A percentile compares a stretch with the other conserved stretches of the same genome.
Evolutionary conservation across 176 grass and related monocot species (phyloP).

Genomic region (Leersia perrieri): DNA sequence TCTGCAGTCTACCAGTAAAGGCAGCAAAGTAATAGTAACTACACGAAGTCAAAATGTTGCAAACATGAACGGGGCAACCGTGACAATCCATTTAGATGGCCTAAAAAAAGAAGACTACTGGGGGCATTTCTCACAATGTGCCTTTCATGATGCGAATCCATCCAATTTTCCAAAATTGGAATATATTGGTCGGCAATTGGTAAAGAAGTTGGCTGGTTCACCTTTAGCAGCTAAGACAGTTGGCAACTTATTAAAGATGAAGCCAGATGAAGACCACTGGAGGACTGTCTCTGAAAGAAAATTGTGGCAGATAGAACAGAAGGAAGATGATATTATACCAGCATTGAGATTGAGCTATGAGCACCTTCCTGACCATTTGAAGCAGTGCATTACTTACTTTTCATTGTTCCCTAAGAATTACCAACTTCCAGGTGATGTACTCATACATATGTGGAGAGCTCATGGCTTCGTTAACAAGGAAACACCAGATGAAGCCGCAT

Average conservation of each 20-base stretch:
- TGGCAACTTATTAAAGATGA: constrained; percentile 18
- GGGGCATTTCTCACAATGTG: constrained; percentile 18
- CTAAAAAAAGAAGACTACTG: constrained; percentile 32
- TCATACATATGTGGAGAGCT: constrained; percentile 49
- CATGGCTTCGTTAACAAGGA: constrained; percentile 43
- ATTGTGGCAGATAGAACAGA: constrained; percentile 40
- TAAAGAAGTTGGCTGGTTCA: constrained; percentile 33
- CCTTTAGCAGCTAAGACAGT: constrained; percentile 46
- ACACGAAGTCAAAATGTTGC: constrained; percentile 40
- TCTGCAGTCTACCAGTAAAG: constrained; percentile 15
- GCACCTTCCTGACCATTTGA: constrained; percentile 42
- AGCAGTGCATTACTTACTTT: constrained; percentile 53
- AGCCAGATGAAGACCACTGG: constrained; percentile 37
- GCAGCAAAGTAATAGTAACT: constrained; percentile 37
- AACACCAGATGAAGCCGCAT: constrained; percentile 27
- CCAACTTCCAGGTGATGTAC: neutral
- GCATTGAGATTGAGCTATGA: constrained; percentile 49
- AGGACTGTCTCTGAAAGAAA: constrained; percentile 14
- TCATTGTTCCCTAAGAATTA: constrained; percentile 52
- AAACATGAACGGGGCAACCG: constrained; percentile 26
- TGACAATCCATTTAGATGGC: constrained; percentile 27
- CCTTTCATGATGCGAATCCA: constrained; percentile 31
- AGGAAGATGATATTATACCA: constrained; percentile 48
- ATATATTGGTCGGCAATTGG: constrained; percentile 22
- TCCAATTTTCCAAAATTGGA: constrained; percentile 13